phyloP scores from a whole-genome alignment of 352 stramenopile genomes.

The Halophytophthora polymorphica region DNA sequence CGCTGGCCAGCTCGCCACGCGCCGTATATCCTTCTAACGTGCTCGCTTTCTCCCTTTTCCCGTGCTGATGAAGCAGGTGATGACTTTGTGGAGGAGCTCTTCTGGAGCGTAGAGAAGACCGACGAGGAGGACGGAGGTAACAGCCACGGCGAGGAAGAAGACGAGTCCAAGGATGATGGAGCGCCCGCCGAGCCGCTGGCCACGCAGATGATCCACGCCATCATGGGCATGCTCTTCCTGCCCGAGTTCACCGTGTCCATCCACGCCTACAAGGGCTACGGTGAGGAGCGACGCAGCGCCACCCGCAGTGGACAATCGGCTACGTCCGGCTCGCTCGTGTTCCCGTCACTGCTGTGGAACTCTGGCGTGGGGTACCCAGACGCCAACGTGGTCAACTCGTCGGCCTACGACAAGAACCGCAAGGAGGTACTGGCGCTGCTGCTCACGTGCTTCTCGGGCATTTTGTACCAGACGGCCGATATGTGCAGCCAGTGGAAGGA shows the following conservation, averaged over 20 bases:
- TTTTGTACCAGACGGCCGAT: slow-evolving; percentile 92
- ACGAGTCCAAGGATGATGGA: slow-evolving; percentile 34
- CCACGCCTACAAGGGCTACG: slow-evolving; percentile 79
- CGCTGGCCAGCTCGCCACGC: too few species aligned
- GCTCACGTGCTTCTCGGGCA: slow-evolving; percentile 93
- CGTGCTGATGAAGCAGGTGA: slow-evolving; percentile 21
- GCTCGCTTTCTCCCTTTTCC: not conserved
- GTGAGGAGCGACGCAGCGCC: slow-evolving; percentile 67
- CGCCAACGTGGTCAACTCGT: slow-evolving; percentile 62
- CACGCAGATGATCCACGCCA: slow-evolving; percentile 77
- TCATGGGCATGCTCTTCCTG: slow-evolving; percentile 84
- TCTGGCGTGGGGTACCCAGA: slow-evolving; percentile 79
- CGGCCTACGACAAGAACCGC: slow-evolving; percentile 91
- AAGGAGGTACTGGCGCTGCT: slow-evolving; percentile 95
- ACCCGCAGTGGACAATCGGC: slow-evolving; percentile 43
- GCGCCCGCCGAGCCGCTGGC: slow-evolving; percentile 42
- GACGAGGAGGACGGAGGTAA: slow-evolving; percentile 8
- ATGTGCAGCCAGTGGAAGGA: slow-evolving; percentile 91
- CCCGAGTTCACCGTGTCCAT: slow-evolving; percentile 86
- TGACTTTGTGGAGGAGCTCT: slow-evolving; percentile 81
- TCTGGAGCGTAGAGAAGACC: slow-evolving; percentile 56
- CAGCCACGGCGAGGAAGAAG: slow-evolving; percentile 24
- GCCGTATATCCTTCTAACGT: not conserved
- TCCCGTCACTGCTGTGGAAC: slow-evolving; percentile 78
- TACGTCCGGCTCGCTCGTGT: slow-evolving; percentile 45